Conservation (phyloP, 192 early-diverging fungal genomes). For the Coemansia sp. region DNA sequence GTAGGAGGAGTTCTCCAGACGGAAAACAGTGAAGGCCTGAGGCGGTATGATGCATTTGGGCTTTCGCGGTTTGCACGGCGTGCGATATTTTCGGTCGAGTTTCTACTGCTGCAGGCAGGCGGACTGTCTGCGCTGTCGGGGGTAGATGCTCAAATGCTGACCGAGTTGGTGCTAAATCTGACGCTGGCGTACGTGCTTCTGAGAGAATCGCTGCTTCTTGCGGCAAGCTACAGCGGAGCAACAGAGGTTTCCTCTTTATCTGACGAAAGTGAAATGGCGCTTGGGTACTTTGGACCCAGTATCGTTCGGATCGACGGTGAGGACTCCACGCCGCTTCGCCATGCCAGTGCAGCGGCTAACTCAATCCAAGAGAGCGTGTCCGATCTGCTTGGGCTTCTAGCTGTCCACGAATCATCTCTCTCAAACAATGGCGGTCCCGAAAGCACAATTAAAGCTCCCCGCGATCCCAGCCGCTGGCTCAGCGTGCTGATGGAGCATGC, state of each 20-base stretch:
- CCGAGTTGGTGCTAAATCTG: conserved; percentile 20
- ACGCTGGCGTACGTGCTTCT: conserved; percentile 42
- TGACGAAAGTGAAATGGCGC: neutral
- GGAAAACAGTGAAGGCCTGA: neutral
- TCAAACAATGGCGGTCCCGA: neutral
- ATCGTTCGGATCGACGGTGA: conserved; percentile 12
- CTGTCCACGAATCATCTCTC: conserved; percentile 14
- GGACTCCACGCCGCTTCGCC: conserved; percentile 10
- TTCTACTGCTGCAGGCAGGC: conserved; percentile 1
- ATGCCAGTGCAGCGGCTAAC: conserved; percentile 13
- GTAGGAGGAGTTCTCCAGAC: neutral
- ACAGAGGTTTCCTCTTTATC: neutral
- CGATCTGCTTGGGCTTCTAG: conserved; percentile 17
- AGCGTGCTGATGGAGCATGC: neutral
- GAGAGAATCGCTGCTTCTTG: conserved; percentile 27
- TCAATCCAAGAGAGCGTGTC: conserved; percentile 29
- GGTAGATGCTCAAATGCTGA: neutral
- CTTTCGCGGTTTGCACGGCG: conserved; percentile 36
- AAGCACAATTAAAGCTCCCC: neutral
- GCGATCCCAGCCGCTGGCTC: conserved; percentile 38
- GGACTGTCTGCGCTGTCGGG: neutral
- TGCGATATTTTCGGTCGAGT: conserved; percentile 35
- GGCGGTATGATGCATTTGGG: conserved; percentile 23
- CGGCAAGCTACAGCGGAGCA: conserved; percentile 1
- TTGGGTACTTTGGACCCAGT: neutral